phyloP scores from a whole-genome alignment of 1,284 basidiomycete species.

The Ustilago vetiveriae region DNA sequence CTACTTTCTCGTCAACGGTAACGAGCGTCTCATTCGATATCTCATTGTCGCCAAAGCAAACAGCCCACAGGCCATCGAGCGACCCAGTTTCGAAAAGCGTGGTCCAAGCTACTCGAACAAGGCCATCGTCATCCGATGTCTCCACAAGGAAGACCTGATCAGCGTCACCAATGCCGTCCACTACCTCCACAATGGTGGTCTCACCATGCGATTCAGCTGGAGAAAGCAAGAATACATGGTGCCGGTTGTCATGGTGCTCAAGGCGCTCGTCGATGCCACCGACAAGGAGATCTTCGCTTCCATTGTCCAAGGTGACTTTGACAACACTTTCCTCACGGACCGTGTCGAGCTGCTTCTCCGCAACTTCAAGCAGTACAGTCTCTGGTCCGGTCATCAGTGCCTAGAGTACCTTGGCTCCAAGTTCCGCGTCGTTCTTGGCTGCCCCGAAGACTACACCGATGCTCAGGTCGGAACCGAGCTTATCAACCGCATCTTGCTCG shows the following conservation, averaged over 20 bases:
- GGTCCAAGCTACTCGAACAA: constrained; percentile 94
- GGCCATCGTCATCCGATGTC: constrained; percentile 94
- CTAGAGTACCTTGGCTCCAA: constrained; percentile 97
- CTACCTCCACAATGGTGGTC: constrained; percentile 94
- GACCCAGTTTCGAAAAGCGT: constrained; percentile 87
- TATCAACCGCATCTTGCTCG: constrained; percentile 85
- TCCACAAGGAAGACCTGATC: constrained; percentile 70
- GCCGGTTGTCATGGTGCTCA: constrained; percentile 95
- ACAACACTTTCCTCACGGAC: constrained; percentile 96
- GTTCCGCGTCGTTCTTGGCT: constrained; percentile 89
- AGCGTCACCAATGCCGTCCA: constrained; percentile 88
- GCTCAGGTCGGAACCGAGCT: constrained; percentile 83
- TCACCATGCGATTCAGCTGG: constrained; percentile 96
- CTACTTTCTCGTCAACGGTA: constrained; percentile 98
- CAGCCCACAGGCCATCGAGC: constrained; percentile 85
- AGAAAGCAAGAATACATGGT: constrained; percentile 99
- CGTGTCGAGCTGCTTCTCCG: constrained; percentile 97
- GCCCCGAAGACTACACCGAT: constrained; percentile 94
- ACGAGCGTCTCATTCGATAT: constrained; percentile 97
- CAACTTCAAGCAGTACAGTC: constrained; percentile 82
- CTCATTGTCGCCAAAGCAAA: constrained; percentile 90
- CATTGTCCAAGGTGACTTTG: constrained; percentile 96
- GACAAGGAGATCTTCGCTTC: constrained; percentile 98
- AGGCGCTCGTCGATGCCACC: constrained; percentile 87
- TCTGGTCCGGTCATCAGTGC: constrained; percentile 91